Percentiles rank a stretch among this genome's conserved stretches.
These are phyloP conservation scores for Globisporangium yorkense DNA, from an alignment of 352 stramenopile genomes.

Conservation along the genomic window DNA sequence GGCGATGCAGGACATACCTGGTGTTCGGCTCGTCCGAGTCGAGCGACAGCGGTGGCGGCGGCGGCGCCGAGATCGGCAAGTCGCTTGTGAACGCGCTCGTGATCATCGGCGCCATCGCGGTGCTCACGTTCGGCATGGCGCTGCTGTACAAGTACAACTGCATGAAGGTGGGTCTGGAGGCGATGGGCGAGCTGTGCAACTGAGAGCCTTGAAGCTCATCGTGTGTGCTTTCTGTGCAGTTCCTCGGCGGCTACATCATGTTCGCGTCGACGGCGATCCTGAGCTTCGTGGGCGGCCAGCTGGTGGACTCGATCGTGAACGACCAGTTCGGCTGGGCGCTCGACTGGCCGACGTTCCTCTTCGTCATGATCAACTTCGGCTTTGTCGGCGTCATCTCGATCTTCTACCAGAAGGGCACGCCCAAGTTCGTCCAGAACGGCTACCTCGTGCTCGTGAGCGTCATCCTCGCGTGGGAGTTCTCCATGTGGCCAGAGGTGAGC, in stretches of 20 bases:
- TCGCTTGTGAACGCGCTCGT: slow-evolving; percentile 86
- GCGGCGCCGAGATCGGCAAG: slow-evolving; percentile 39
- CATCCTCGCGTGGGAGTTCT: slow-evolving; percentile 97
- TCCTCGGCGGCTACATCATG: slow-evolving; percentile 85
- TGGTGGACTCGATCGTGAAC: slow-evolving; percentile 78
- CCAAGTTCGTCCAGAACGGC: slow-evolving; percentile 87
- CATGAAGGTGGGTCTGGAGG: slow-evolving; percentile 35
- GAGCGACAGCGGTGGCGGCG: slow-evolving; percentile 11
- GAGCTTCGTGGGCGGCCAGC: slow-evolving; percentile 80
- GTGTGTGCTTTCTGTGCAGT: slow-evolving; percentile 21
- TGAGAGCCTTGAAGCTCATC: background rate
- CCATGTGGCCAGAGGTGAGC: slow-evolving; percentile 93
- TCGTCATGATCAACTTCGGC: slow-evolving; percentile 90
- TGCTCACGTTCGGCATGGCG: slow-evolving; percentile 87
- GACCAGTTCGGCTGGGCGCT: slow-evolving; percentile 66
- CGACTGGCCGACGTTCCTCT: slow-evolving; percentile 74
- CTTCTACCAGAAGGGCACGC: slow-evolving; percentile 86
- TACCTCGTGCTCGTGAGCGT: slow-evolving; percentile 95
- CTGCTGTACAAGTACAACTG: slow-evolving; percentile 89
- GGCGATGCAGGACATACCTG: slow-evolving; percentile 46
- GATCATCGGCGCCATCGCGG: slow-evolving; percentile 81
- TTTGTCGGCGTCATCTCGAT: slow-evolving; percentile 87
- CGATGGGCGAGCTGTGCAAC: background rate
- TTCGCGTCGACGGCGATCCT: slow-evolving; percentile 83
- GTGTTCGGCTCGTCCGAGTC: slow-evolving; percentile 68